Evolutionary conservation across 345 rosid species (phyloP).

Genomic region (Arabis alpina): DNA sequence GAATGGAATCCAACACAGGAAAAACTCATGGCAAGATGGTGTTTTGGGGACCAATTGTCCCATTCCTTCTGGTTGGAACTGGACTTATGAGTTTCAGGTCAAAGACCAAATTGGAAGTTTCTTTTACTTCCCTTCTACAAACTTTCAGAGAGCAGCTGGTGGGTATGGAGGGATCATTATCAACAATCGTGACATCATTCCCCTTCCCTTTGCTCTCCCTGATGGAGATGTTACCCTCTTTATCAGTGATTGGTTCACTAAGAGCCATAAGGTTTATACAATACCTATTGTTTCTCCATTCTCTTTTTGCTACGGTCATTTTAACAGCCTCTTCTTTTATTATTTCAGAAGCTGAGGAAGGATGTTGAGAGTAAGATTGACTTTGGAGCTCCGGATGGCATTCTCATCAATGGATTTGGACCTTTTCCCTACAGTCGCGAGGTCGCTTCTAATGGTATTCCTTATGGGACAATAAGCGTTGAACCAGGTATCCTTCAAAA

Average conservation of each 20-base stretch:
- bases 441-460: conserved; percentile 55
- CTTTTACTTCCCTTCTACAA: conserved; percentile 73
- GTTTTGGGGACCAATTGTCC: conserved; percentile 90
- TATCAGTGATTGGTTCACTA: conserved; percentile 76
- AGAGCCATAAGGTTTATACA: conserved; percentile 74
- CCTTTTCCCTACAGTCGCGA: conserved; percentile 67
- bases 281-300: background rate
- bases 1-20: conserved; percentile 81
- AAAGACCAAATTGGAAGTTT: conserved; percentile 91
- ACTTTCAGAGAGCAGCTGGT: conserved; percentile 78
- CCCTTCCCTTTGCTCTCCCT: conserved; percentile 67
- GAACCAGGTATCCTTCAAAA: conserved; percentile 63
- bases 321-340: background rate
- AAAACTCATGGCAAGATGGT: conserved; percentile 94
- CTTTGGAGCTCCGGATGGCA: conserved; percentile 78
- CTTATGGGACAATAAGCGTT: conserved; percentile 69
- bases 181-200: conserved; percentile 68
- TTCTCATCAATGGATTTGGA: conserved; percentile 80
- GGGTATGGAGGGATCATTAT: conserved; percentile 79
- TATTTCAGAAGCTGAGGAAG: conserved; percentile 68
- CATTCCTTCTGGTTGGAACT: conserved; percentile 80
- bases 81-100: conserved; percentile 85
- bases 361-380: conserved; percentile 62
- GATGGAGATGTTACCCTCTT: conserved; percentile 79
- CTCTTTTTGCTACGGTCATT: background rate